Evolutionary conservation across 2,329 filamentous ascomycete genomes (phyloP).

Genomic region (Colletotrichum sidae): DNA sequence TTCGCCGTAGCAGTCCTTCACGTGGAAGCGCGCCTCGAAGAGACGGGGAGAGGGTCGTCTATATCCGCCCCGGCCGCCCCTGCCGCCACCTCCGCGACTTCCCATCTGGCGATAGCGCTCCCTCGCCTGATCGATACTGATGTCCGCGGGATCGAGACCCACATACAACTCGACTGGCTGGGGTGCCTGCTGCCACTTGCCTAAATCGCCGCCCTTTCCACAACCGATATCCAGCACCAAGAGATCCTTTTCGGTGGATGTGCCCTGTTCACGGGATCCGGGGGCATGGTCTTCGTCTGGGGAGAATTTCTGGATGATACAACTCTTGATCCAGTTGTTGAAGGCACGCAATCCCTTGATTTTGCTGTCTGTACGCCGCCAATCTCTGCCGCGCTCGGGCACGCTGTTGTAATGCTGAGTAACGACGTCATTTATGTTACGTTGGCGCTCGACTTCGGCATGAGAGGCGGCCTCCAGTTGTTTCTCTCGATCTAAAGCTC

Average conservation of each 20-base stretch:
- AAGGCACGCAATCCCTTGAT: conserved; percentile 95
- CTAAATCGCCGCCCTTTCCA: conserved; percentile 94
- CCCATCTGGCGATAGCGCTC: conserved; percentile 84
- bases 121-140: conserved; percentile 90
- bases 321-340: conserved; percentile 99
- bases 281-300: conserved; percentile 80
- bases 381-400: conserved; percentile 91
- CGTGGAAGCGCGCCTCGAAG: conserved; percentile 88
- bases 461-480: conserved; percentile 52
- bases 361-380: conserved; percentile 91
- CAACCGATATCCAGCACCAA: conserved; percentile 94
- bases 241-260: conserved; percentile 69
- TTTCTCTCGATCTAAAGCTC: conserved; percentile 68
- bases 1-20: conserved; percentile 93
- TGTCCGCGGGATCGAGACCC: conserved; percentile 90
- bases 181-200: conserved; percentile 96
- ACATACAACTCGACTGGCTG: conserved; percentile 93
- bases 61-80: conserved; percentile 65
- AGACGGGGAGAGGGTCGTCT: conserved; percentile 65
- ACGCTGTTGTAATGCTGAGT: conserved; percentile 96
- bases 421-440: conserved; percentile 84
- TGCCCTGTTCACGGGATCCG: conserved; percentile 65
- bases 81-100: conserved; percentile 66
- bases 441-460: conserved; percentile 53
- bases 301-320: conserved; percentile 95